These are phyloP conservation scores for Takakia lepidozioides DNA, from an alignment of 225 moss, liverwort and hornwort species.

Conservation along the genomic window DNA sequence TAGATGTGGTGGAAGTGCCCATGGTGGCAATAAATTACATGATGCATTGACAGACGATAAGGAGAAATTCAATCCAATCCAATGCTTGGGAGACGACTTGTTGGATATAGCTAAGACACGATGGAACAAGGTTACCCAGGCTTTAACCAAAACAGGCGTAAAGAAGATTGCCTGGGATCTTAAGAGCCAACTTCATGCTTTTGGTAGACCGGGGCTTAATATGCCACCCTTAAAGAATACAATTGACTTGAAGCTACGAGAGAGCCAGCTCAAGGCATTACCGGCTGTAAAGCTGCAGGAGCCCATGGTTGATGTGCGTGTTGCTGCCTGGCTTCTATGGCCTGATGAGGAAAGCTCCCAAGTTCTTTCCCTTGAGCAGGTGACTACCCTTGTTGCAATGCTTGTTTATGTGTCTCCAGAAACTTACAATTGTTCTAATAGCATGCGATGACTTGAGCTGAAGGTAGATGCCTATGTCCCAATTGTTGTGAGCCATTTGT, in stretches of 20 bases:
- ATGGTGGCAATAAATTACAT: slow-evolving; percentile 5
- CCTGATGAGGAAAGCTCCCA: slow-evolving; percentile 90
- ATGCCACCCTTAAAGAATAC: slow-evolving; percentile 8
- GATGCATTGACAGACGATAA: background rate
- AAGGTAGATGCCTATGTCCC: too few species aligned
- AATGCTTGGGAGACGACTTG: slow-evolving; percentile 8
- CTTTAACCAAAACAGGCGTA: slow-evolving; percentile 43
- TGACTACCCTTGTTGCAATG: slow-evolving; percentile 14
- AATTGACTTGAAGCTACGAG: slow-evolving; percentile 17
- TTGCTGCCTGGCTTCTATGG: slow-evolving; percentile 96
- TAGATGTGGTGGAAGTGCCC: slow-evolving; percentile 5
- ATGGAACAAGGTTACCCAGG: slow-evolving; percentile 49
- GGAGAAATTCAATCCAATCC: background rate
- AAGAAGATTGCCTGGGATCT: slow-evolving; percentile 82
- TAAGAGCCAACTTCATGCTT: slow-evolving; percentile 67
- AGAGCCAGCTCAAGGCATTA: slow-evolving; percentile 24
- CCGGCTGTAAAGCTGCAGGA: slow-evolving; percentile 51
- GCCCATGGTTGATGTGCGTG: slow-evolving; percentile 59
- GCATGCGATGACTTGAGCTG: too few species aligned
- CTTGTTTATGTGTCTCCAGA: too few species aligned
- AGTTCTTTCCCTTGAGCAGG: slow-evolving; percentile 65
- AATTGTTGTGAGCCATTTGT: too few species aligned
- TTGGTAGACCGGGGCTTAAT: slow-evolving; percentile 41
- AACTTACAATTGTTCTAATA: too few species aligned
- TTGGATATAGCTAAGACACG: slow-evolving; percentile 30